Percentiles rank a stretch among this genome's conserved stretches.
Conservation (phyloP, 805 yeast genomes). For the Suhomyces sp. region DNA sequence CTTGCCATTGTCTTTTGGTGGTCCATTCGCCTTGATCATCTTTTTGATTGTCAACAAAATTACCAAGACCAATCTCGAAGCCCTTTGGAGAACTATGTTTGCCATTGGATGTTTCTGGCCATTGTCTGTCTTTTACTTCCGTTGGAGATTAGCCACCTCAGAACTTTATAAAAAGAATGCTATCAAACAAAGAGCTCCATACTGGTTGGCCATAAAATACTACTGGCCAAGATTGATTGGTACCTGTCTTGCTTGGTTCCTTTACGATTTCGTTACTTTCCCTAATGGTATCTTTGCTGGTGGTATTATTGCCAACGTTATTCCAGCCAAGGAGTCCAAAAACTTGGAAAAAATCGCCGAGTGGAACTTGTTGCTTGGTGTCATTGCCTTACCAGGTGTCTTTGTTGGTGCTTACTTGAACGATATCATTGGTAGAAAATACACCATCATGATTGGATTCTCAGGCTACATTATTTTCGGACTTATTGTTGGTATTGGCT, state of each 20-base stretch:
- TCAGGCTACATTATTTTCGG: constrained; percentile 70
- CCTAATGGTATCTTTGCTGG: constrained; percentile 73
- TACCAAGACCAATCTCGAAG: constrained; percentile 40
- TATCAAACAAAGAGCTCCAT: constrained; percentile 52
- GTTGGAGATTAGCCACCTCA: constrained; percentile 68
- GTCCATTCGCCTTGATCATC: constrained; percentile 69
- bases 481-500: constrained; percentile 66
- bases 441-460: constrained; percentile 71
- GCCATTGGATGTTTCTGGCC: constrained; percentile 71
- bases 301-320: constrained; percentile 52
- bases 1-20: constrained; percentile 71
- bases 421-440: constrained; percentile 68
- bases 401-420: constrained; percentile 65
- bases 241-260: constrained; percentile 74
- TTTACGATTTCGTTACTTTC: constrained; percentile 78
- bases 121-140: constrained; percentile 65
- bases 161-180: constrained; percentile 63
- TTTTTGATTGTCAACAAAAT: constrained; percentile 68
- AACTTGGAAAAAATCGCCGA: constrained; percentile 61
- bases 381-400: constrained; percentile 72
- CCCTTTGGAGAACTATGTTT: constrained; percentile 70
- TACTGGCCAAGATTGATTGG: constrained; percentile 72
- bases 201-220: constrained; percentile 57
- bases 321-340: constrained; percentile 28
- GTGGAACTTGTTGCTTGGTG: constrained; percentile 68